phyloP scores from a whole-genome alignment of 2,329 filamentous ascomycete genomes.

The Colletotrichum melonis region DNA sequence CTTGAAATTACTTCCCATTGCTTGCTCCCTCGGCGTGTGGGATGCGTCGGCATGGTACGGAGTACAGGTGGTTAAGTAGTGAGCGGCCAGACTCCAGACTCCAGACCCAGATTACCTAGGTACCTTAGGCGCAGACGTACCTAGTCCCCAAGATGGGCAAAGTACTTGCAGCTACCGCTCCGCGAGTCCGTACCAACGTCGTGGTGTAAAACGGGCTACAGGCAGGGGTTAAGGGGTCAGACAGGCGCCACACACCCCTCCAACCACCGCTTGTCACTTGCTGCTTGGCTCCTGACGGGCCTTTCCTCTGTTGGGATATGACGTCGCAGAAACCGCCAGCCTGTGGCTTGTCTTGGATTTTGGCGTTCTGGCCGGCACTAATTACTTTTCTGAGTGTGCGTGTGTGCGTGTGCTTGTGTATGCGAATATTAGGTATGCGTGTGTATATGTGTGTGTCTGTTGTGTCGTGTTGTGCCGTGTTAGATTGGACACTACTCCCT shows the following conservation, averaged over 20 bases:
- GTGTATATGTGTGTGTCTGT: not conserved
- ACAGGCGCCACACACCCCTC: conserved; percentile 28
- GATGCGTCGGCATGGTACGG: not conserved
- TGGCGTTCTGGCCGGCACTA: not conserved
- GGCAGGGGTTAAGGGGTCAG: conserved; percentile 24
- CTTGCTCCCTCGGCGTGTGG: not conserved
- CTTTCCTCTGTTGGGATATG: conserved; percentile 25
- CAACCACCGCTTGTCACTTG: conserved; percentile 20
- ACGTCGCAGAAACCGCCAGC: conserved; percentile 20
- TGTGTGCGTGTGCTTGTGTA: not conserved
- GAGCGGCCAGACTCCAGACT: no score
- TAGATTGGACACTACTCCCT: not conserved
- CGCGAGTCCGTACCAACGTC: conserved; percentile 1
- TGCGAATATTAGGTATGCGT: no score
- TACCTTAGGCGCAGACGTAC: no score
- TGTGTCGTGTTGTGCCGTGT: not conserved
- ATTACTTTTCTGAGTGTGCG: not conserved
- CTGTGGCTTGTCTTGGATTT: conserved; percentile 20
- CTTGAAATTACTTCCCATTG: not conserved
- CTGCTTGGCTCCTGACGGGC: conserved; percentile 1
- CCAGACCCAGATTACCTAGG: no score
- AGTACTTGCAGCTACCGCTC: not conserved
- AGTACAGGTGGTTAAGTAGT: no score
- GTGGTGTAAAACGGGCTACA: not conserved
- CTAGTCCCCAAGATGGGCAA: not conserved